A percentile compares a stretch with the other conserved stretches of the same genome.
Evolutionary conservation across 306 rosid genomes (phyloP).

Genomic region (Fragaria ananassa): DNA sequence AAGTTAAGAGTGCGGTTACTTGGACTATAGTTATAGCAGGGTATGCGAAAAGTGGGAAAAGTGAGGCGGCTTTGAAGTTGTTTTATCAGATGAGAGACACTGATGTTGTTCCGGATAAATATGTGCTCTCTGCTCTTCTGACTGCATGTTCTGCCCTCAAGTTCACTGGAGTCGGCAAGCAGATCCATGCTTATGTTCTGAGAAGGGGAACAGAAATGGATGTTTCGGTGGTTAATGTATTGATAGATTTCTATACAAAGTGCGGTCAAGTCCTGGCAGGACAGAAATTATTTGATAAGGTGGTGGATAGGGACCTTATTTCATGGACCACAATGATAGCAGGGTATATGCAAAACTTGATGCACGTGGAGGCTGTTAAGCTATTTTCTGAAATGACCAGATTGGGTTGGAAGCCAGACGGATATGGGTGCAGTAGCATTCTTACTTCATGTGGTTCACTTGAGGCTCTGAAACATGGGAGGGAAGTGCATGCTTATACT

Average conservation of each 20-base stretch:
- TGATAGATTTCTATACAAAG: constrained; percentile 71
- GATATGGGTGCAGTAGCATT: constrained; percentile 72
- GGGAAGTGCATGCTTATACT: constrained; percentile 68
- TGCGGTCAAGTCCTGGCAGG: constrained; percentile 63
- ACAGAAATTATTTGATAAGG: constrained; percentile 46
- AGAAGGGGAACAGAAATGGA: constrained; percentile 66
- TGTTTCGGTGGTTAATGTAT: constrained; percentile 64
- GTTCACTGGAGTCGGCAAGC: constrained; percentile 70
- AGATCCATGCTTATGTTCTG: constrained; percentile 68
- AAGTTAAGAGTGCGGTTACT: constrained; percentile 53
- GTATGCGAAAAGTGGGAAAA: constrained; percentile 57
- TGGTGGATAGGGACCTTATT: constrained; percentile 53
- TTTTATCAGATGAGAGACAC: constrained; percentile 60
- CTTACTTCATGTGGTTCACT: constrained; percentile 85
- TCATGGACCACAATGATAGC: constrained; percentile 94
- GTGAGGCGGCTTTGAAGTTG: constrained; percentile 63
- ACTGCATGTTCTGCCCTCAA: constrained; percentile 66
- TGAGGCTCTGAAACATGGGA: constrained; percentile 56
- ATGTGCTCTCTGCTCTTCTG: constrained; percentile 73
- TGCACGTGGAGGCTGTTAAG: constrained; percentile 56
- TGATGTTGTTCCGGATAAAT: constrained; percentile 52
- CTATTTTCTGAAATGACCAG: constrained; percentile 62
- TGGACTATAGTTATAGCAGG: constrained; percentile 81
- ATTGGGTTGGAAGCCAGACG: constrained; percentile 64
- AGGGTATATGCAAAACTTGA: constrained; percentile 86